phyloP scores from a whole-genome alignment of 257 asterid species.

The Dorcoceras hygrometricum region DNA sequence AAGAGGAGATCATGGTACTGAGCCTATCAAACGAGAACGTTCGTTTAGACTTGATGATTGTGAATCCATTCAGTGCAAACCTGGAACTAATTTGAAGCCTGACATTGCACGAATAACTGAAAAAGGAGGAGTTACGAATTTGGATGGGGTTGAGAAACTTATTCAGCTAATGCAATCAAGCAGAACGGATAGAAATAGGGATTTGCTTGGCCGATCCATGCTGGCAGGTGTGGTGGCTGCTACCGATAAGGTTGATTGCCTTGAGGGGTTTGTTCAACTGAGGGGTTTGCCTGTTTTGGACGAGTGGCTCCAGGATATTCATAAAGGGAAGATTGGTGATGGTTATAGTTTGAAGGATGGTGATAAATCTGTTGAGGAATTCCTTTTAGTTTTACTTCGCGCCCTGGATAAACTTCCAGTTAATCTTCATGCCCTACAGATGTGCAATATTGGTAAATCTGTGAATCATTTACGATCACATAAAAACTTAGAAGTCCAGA shows the following conservation, averaged over 20 bases:
- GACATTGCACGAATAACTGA: slow-evolving; percentile 75
- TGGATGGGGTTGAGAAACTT: slow-evolving; percentile 83
- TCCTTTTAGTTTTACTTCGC: slow-evolving; percentile 74
- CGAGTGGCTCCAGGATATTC: slow-evolving; percentile 92
- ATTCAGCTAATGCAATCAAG: slow-evolving; percentile 71
- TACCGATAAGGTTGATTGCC: slow-evolving; percentile 78
- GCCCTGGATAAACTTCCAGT: slow-evolving; percentile 94
- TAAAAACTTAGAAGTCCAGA: slow-evolving; percentile 78
- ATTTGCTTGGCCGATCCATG: slow-evolving; percentile 60
- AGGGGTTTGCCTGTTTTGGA: slow-evolving; percentile 74
- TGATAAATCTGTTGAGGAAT: slow-evolving; percentile 72
- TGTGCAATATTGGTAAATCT: slow-evolving; percentile 88
- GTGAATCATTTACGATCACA: slow-evolving; percentile 85
- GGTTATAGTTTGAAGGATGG: slow-evolving; percentile 42
- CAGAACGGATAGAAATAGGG: slow-evolving; percentile 55
- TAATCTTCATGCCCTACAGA: slow-evolving; percentile 78
- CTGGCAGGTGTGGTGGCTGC: slow-evolving; percentile 71
- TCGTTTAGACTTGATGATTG: slow-evolving; percentile 53
- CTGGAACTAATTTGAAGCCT: slow-evolving; percentile 47
- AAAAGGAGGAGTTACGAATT: slow-evolving; percentile 61
- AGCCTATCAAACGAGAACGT: slow-evolving; percentile 69
- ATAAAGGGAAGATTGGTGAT: slow-evolving; percentile 61
- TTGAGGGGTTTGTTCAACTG: slow-evolving; percentile 65
- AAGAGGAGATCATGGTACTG: slow-evolving; percentile 64
- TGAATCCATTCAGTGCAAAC: slow-evolving; percentile 40